Evolutionary conservation across 768 basidiomycete species (phyloP), one percentile per base, ranked within the genome.

Genomic region (Leccinum subtestaceum): DNA sequence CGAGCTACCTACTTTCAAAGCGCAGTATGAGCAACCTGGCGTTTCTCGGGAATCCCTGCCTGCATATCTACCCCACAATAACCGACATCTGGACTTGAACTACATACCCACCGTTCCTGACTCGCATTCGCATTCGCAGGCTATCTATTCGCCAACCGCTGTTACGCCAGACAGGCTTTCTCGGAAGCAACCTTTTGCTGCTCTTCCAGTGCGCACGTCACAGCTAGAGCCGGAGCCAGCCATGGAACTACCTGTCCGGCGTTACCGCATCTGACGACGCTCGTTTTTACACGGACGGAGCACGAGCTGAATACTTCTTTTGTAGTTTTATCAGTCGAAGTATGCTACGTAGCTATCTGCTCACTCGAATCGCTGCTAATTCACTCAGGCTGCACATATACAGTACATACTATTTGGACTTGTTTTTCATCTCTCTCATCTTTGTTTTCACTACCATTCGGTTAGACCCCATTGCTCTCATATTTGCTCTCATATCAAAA

Each of bases 221-320:
- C 72, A 73, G 34, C 59, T 74, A 6, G 73, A 70, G 46, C 72
- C 72, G 15, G 65, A 74, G 52, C 73, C 73, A 40, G 64, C 61
- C 2, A 74, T 73, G 73, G 72, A 73, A 40, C 43, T 73, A 1
- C 66, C 69, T 31, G 58, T 53, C 5, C 66, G 67, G 25, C 58
- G 45, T 46, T 10, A 46, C 11, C 49, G 57, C 10, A 12, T 46
- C 7, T 53, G 17, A 46, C 17, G 9, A 32, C 32, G 11, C 32
- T 12, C 32, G 12, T 32, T 32, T 32, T 32, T 32, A 32, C 32
- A 32, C 12, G 32, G 11, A 32, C 12, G 31, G 31, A 34, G 32
- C 32, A 34, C 32, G 34, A 34, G 5, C 32, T 34, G 5, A 34
- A 34, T 34, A 21, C 12, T 23, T 46, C 40, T 21, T 8, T 17